phyloP scores from a whole-genome alignment of 2,329 filamentous ascomycete species.

The Beauveria sp. region DNA sequence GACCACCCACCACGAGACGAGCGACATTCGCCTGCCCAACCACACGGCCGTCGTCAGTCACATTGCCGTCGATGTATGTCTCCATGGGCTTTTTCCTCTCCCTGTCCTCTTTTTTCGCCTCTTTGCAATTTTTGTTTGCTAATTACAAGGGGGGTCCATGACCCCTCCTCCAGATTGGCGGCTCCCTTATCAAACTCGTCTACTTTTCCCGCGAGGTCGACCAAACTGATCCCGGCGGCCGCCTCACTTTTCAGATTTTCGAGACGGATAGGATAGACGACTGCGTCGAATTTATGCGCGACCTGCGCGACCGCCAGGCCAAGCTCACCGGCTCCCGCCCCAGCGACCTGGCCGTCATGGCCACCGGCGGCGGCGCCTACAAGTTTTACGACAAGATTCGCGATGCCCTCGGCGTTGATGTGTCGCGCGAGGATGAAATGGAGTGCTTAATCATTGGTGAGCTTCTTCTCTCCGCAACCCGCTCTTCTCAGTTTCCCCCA shows the following conservation, averaged over 20 bases:
- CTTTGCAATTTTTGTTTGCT: not conserved
- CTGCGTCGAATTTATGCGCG: constrained; percentile 85
- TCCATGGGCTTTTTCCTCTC: constrained; percentile 11
- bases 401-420: constrained; percentile 75
- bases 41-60: constrained; percentile 94
- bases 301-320: constrained; percentile 75
- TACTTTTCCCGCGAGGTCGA: constrained; percentile 89
- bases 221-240: constrained; percentile 72
- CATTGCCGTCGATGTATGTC: constrained; percentile 85
- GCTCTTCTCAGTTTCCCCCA: not conserved
- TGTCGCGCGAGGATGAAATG: constrained; percentile 95
- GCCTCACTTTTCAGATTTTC: constrained; percentile 91
- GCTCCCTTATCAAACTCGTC: constrained; percentile 90
- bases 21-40: constrained; percentile 92
- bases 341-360: constrained; percentile 80
- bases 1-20: constrained; percentile 57
- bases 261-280: constrained; percentile 92
- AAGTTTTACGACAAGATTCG: constrained; percentile 93
- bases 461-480: constrained; percentile 13
- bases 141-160: not conserved
- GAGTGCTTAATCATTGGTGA: constrained; percentile 90
- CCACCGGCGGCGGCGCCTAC: constrained; percentile 90
- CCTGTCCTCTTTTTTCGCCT: constrained; percentile 4
- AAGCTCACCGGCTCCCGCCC: constrained; percentile 64
- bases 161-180: constrained; percentile 64